A percentile compares a stretch with the other conserved stretches of the same genome.
Conservation (phyloP, 2,329 filamentous ascomycete species). For the Cercospora zeae-maydis region DNA sequence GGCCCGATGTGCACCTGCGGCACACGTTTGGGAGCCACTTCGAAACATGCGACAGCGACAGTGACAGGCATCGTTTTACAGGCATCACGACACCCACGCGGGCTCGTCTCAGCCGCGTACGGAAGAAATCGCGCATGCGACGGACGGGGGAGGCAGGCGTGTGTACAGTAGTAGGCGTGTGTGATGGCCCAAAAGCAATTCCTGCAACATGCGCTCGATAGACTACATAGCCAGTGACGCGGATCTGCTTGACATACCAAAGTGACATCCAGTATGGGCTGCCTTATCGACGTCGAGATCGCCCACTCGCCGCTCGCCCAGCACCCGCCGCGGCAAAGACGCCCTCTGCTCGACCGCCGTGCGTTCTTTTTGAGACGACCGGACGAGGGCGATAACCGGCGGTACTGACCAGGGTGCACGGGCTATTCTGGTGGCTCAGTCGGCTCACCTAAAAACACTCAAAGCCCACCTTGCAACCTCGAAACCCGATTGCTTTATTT, state of each 20-base stretch:
- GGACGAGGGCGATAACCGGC: conserved; percentile 7
- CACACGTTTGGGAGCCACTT: background rate
- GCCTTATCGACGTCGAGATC: conserved; percentile 13
- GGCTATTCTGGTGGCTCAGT: conserved; percentile 7
- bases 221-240: conserved; percentile 7
- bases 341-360: background rate
- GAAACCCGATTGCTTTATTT: conserved; percentile 2
- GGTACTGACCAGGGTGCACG: conserved; percentile 6
- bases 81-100: no score
- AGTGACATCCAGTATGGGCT: conserved; percentile 3
- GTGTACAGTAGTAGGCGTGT: background rate
- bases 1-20: background rate
- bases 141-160: background rate
- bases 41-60: background rate
- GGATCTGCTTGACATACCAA: conserved; percentile 3
- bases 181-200: conserved; percentile 3
- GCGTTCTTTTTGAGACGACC: background rate
- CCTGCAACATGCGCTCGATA: background rate
- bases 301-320: conserved; percentile 8
- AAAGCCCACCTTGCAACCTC: conserved; percentile 5
- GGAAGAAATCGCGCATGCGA: background rate
- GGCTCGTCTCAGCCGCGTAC: background rate
- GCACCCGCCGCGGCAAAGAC: background rate
- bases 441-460: conserved; percentile 11
- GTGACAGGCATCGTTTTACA: background rate